Percentiles rank a stretch among this genome's conserved stretches.
Conservation (phyloP, 2,329 filamentous ascomycete species). For the Xylariaceae sp. region DNA sequence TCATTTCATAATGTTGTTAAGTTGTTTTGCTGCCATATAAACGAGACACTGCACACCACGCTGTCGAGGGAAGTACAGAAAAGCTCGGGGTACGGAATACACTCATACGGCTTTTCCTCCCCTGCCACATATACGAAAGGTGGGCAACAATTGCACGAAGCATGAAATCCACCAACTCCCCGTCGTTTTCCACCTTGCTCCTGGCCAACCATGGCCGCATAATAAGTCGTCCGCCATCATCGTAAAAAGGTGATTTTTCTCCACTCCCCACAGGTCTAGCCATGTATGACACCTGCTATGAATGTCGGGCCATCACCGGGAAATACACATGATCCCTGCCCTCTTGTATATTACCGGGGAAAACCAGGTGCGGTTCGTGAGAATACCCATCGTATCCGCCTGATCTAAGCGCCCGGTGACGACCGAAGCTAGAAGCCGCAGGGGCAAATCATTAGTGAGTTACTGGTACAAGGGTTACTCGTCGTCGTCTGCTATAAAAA, state of each 20-base stretch:
- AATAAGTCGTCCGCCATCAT: slow-evolving; percentile 11
- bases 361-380: slow-evolving; percentile 12
- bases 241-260: slow-evolving; percentile 10
- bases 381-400: slow-evolving; percentile 17
- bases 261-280: slow-evolving; percentile 9
- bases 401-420: slow-evolving; percentile 14
- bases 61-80: not conserved
- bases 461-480: slow-evolving; percentile 26
- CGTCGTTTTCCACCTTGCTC: slow-evolving; percentile 22
- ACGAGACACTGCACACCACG: not conserved
- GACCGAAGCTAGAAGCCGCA: slow-evolving; percentile 15
- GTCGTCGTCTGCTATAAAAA: slow-evolving; percentile 5
- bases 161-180: slow-evolving; percentile 21
- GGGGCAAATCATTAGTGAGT: slow-evolving; percentile 23
- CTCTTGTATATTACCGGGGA: slow-evolving; percentile 21
- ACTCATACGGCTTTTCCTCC: slow-evolving; percentile 12
- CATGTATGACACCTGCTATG: slow-evolving; percentile 13
- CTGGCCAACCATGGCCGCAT: slow-evolving; percentile 12
- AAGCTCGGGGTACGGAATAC: not conserved
- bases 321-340: slow-evolving; percentile 11
- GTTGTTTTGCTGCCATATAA: not conserved
- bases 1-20: slow-evolving; percentile 6
- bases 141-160: slow-evolving; percentile 5
- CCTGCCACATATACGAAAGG: slow-evolving; percentile 11
- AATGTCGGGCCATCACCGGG: slow-evolving; percentile 10